These are phyloP conservation scores for Vararia minispora DNA, from an alignment of 768 basidiomycete species.

Conservation along the genomic window DNA sequence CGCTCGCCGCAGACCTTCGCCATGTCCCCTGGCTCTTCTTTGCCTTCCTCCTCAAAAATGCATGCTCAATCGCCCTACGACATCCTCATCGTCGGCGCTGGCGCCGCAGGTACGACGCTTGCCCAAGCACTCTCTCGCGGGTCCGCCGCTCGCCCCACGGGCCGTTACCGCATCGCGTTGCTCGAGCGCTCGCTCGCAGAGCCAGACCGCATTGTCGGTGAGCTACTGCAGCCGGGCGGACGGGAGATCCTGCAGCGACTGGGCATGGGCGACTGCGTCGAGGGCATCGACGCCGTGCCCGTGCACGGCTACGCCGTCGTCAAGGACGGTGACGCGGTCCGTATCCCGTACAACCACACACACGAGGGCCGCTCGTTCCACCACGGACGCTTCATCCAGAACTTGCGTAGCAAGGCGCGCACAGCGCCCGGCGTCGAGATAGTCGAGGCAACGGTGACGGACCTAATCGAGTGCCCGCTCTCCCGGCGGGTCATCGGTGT, in stretches of 20 bases:
- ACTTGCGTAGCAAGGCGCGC: slow-evolving; percentile 55
- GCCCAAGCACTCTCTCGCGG: slow-evolving; percentile 72
- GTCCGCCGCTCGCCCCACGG: slow-evolving; percentile 27
- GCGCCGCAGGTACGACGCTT: slow-evolving; percentile 79
- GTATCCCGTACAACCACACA: slow-evolving; percentile 76
- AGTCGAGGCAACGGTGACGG: slow-evolving; percentile 76
- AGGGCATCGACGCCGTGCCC: slow-evolving; percentile 81
- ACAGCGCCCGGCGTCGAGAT: slow-evolving; percentile 59
- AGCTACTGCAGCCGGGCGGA: slow-evolving; percentile 91
- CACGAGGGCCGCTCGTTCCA: slow-evolving; percentile 82
- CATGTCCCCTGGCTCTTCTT: no score
- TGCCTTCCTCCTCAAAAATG: slow-evolving; percentile 10
- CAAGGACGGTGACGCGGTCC: slow-evolving; percentile 54
- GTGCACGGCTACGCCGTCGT: slow-evolving; percentile 82
- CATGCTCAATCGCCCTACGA: slow-evolving; percentile 42
- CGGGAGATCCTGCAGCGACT: slow-evolving; percentile 63
- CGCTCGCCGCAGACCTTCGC: no score
- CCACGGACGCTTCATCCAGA: slow-evolving; percentile 84
- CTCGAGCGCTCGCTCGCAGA: slow-evolving; percentile 87
- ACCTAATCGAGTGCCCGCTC: slow-evolving; percentile 50
- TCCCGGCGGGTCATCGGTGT: slow-evolving; percentile 56
- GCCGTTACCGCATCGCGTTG: slow-evolving; percentile 66
- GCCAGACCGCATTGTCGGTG: slow-evolving; percentile 96
- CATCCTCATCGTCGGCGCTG: slow-evolving; percentile 85
- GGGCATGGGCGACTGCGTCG: slow-evolving; percentile 65